Evolutionary conservation across 2,329 filamentous ascomycete genomes (phyloP).

Genomic region (Ceratocystiopsis minuta): DNA sequence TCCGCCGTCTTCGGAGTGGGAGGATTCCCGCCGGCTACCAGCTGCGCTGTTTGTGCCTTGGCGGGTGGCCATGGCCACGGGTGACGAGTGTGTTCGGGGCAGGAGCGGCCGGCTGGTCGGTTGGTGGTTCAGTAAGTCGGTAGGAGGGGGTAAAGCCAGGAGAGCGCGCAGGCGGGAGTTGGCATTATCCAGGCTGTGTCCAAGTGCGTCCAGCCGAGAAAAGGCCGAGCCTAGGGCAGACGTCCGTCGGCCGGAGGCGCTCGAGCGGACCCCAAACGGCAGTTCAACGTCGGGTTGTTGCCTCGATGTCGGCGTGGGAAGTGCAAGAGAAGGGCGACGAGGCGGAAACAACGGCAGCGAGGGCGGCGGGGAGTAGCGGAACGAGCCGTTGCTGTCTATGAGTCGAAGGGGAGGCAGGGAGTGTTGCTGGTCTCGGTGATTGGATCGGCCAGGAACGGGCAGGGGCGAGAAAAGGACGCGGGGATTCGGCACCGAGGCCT

Average conservation of each 20-base stretch:
- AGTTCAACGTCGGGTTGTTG: not conserved
- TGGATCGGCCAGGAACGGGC: too few species aligned
- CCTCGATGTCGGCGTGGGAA: too few species aligned
- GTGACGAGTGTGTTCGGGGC: not conserved
- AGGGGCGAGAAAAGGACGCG: too few species aligned
- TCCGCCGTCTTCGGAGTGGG: slow-evolving; percentile 11
- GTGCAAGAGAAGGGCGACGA: too few species aligned
- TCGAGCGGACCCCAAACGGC: not conserved
- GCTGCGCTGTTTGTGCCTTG: not conserved
- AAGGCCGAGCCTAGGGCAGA: too few species aligned
- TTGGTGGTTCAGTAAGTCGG: slow-evolving; percentile 1
- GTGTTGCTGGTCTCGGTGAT: too few species aligned
- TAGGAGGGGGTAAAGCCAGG: slow-evolving; percentile 17
- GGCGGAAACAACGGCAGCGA: too few species aligned
- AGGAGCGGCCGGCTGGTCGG: not conserved
- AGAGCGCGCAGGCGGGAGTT: slow-evolving; percentile 26
- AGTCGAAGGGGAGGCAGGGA: too few species aligned
- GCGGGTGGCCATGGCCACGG: slow-evolving; percentile 1
- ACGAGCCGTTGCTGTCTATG: too few species aligned
- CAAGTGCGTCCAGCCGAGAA: slow-evolving; percentile 4
- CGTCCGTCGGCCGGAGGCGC: too few species aligned
- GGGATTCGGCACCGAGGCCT: too few species aligned
- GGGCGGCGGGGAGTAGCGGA: too few species aligned
- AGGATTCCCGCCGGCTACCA: slow-evolving; percentile 4
- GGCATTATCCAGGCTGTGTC: slow-evolving; percentile 21